Base-by-base conservation (phyloP, 371 early-diverging fungal species). In the Zopfochytrium polystomum region DNA sequence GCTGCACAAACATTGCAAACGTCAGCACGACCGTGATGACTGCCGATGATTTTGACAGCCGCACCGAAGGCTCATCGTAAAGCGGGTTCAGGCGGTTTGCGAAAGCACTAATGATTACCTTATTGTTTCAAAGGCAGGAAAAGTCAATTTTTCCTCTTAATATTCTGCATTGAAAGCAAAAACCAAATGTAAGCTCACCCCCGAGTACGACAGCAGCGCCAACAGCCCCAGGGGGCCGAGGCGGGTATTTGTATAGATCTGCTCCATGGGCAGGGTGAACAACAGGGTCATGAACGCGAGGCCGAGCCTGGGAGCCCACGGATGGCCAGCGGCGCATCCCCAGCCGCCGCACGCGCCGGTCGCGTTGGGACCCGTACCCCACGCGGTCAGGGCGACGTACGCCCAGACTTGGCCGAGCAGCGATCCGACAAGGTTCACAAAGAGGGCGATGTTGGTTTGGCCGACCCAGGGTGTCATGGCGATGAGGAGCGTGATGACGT, bases 391-490 rank as follows among this genome's bases (percentile, higher is more conserved):
- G 38, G 46, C 60, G 26, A 33, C 45, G 52, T 31, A 68, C 2
- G 43, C 68, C 33, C 59, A 43, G 35, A 51, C n/a, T 34, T 58
- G 23, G 5, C 68, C 68, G 9, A 68, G 15, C 5, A 55, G 25
- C 13, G 68, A 31, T 22, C 60, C 55, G 30, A 52, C 22, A n/a
- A 68, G 49, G 34, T 68, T 63, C 20, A 63, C 50, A 15, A 64
- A 50, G n/a, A 63, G 55, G 30, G 54, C 38, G 13, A 59, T 9
- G 26, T 50, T 54, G 23, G 68, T 55, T 56, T 63, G 68, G 27
- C 68, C 68, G 25, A 63, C 3, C 3, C 60, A 63, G 6, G 68
- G 68, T 9, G 58, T 52, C 30, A 68, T 42, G 18, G 63, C 63
- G 6, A 68, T 60, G n/a, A 68, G 33, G 22, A 63, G 31, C 11